Conservation (phyloP, 805 yeast genomes). For the Wickerhamomyces chaumierensis region DNA sequence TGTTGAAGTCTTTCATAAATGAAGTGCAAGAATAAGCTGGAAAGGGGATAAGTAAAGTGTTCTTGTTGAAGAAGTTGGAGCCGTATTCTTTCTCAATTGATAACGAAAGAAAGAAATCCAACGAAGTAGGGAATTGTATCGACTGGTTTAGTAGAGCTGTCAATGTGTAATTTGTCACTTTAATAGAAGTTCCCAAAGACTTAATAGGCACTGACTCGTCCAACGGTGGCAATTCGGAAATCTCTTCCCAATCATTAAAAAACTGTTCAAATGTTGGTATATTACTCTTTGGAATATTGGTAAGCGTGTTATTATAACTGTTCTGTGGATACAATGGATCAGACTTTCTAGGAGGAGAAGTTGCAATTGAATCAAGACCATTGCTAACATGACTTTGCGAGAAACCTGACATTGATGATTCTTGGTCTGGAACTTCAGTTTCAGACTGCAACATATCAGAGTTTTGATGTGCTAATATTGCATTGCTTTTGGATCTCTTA, state of each 20-base stretch:
- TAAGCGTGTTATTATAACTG: neutral
- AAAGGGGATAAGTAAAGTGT: conserved; percentile 15
- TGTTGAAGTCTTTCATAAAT: conserved; percentile 15
- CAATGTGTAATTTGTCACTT: conserved; percentile 10
- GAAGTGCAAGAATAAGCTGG: conserved; percentile 13
- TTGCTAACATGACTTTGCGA: neutral
- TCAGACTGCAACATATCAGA: no score
- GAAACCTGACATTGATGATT: neutral
- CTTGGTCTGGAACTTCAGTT: neutral
- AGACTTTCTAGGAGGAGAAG: neutral
- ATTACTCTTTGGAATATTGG: neutral
- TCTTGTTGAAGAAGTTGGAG: conserved; percentile 7
- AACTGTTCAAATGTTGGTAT: conserved; percentile 15
- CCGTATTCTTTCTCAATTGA: conserved; percentile 10
- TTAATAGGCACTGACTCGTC: conserved; percentile 7
- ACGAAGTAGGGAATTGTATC: conserved; percentile 12
- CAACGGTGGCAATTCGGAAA: conserved; percentile 7
- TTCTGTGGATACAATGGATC: neutral
- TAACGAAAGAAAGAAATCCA: conserved; percentile 14
- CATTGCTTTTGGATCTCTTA: no score
- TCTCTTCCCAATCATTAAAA: conserved; percentile 16
- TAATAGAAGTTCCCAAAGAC: conserved; percentile 10
- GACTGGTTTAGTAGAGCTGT: conserved; percentile 9
- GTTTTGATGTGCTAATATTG: no score
- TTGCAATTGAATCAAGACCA: neutral